Base-by-base conservation (phyloP, 1,284 basidiomycete genomes). In the Trichosporon faecale region DNA sequence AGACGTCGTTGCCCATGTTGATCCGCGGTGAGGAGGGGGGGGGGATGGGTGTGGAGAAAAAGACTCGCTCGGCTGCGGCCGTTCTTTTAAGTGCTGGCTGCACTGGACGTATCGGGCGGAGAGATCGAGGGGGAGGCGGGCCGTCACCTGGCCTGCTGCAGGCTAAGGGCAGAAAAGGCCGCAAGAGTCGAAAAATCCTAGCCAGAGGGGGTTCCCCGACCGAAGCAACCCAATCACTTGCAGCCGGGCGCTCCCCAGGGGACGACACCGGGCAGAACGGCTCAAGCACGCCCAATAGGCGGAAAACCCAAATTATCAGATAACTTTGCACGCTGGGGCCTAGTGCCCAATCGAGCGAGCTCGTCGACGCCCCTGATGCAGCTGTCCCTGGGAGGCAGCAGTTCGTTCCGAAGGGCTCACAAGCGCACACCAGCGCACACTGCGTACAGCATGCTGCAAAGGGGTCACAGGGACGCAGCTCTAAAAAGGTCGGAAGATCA, bases 1-100 rank as follows among this genome's bases (percentile, higher is more conserved):
- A 84, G 52, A 82, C 73, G 64, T 83, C 74, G 66, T 76, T 72
- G 33, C 74, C 76, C 82, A 83, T 83, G 68, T 60, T 82, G 74
- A 61, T 25, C 64, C 23, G 44, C 29, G 27, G 57, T 65, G 23
- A 65, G 44, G 55, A 49, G n/a, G 12, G 23, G 21, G 14, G 33
- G 31, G 18, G 27, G 8, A 37, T 25, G 46, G 46, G 29, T 16
- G 31, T 64, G 33, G 49, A 27, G 49, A 63, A 27, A 69, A 52
- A 18, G 61, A 25, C 29, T 31, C 31, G 27, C 27, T 61, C 29
- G 27, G 27, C 12, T 31, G 57, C 27, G 57, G 16, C 27, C 18
- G 21, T 61, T 31, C 27, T 61, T 61, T 31, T 61, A 61, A 61
- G 57, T 31, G 49, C 21, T 23, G 57, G 16, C 29, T 31, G 18